phyloP scores from a whole-genome alignment of 2,329 filamentous ascomycete genomes.

The Talaromyces sp. region DNA sequence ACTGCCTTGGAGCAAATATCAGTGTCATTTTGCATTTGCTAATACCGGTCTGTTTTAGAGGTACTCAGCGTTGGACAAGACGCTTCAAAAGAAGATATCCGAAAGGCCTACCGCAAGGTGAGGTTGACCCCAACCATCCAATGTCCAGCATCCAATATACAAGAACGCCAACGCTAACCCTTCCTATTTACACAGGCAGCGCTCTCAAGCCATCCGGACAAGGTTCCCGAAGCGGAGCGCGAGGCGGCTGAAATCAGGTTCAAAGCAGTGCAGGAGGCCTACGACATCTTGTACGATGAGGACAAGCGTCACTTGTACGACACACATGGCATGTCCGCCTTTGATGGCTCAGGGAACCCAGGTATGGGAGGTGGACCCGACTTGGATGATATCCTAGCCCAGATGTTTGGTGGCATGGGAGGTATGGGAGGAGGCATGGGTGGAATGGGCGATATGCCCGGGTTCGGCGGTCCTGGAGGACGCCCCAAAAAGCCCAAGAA shows the following conservation, averaged over 20 bases:
- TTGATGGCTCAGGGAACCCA: constrained; percentile 68
- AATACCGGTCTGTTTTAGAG: constrained; percentile 47
- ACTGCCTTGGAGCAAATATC: constrained; percentile 6
- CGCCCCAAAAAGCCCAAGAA: constrained; percentile 48
- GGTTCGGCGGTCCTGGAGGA: constrained; percentile 38
- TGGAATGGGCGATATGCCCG: constrained; percentile 48
- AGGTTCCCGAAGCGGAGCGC: constrained; percentile 80
- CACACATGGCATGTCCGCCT: constrained; percentile 90
- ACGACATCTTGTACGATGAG: constrained; percentile 96
- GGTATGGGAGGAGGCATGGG: constrained; percentile 9
- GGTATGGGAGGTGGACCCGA: constrained; percentile 61
- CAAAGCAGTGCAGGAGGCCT: constrained; percentile 88
- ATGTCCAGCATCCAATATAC: neutral
- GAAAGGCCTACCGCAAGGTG: constrained; percentile 95
- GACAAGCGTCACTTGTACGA: constrained; percentile 91
- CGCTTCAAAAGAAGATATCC: constrained; percentile 75
- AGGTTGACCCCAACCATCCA: constrained; percentile 1
- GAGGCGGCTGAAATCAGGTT: constrained; percentile 84
- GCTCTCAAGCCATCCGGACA: constrained; percentile 87
- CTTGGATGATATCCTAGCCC: constrained; percentile 84
- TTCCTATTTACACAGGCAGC: constrained; percentile 57
- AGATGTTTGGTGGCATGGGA: constrained; percentile 63
- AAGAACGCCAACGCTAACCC: constrained; percentile 7
- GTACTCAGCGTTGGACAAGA: constrained; percentile 69
- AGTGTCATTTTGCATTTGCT: neutral